Conservation (phyloP, 352 stramenopile genomes). For the Ophiocytium majus region DNA sequence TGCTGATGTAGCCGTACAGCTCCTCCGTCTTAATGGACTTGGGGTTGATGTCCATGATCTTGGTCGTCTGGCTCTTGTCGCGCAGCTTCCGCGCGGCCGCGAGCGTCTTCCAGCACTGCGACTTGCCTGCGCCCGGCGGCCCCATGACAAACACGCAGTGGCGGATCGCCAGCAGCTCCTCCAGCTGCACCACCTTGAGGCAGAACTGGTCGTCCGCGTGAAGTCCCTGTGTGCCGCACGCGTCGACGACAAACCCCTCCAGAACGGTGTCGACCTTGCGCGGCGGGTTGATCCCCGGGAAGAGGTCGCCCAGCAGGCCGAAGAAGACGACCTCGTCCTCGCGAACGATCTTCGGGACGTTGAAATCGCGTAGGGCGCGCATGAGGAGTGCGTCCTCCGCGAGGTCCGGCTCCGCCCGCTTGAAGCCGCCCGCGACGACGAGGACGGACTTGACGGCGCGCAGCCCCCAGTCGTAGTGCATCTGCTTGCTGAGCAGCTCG, state of each 20-base stretch:
- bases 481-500: conserved; percentile 85
- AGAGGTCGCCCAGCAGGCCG: conserved; percentile 86
- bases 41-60: conserved; percentile 80
- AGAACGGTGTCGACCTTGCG: conserved; percentile 85
- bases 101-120: conserved; percentile 87
- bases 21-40: conserved; percentile 93
- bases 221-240: conserved; percentile 78
- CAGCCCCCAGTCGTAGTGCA: conserved; percentile 94
- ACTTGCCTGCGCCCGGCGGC: conserved; percentile 85
- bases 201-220: conserved; percentile 86
- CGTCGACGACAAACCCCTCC: conserved; percentile 79
- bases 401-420: conserved; percentile 84
- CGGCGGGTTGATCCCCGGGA: conserved; percentile 84
- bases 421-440: conserved; percentile 87
- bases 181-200: conserved; percentile 89
- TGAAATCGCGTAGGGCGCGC: conserved; percentile 91
- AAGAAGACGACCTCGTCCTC: conserved; percentile 93
- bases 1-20: conserved; percentile 90
- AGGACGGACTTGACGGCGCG: conserved; percentile 89
- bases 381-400: conserved; percentile 88
- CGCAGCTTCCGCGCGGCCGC: conserved; percentile 69
- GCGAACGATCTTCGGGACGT: conserved; percentile 92
- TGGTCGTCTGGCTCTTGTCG: conserved; percentile 61
- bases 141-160: conserved; percentile 96
- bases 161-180: conserved; percentile 87